Evolutionary conservation across 2,329 filamentous ascomycete species (phyloP).

Genomic region (Chrysoporthe puriensis): DNA sequence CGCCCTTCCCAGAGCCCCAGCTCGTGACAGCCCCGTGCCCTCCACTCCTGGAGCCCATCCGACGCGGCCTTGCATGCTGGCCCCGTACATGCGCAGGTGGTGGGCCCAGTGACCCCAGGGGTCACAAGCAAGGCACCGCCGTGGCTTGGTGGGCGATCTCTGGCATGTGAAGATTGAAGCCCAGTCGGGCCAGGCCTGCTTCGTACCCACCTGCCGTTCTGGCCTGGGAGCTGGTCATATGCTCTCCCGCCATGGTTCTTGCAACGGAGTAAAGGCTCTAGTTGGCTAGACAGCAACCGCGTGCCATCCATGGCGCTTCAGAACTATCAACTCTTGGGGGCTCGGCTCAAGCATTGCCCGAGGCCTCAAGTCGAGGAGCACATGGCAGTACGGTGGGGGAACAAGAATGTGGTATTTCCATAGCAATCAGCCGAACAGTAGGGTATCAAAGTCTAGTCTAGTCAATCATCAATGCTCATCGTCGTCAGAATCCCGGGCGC

Average conservation of each 20-base stretch:
- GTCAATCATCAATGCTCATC: background rate
- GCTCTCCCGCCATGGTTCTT: background rate
- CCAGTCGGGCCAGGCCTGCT: background rate
- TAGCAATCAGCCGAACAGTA: background rate
- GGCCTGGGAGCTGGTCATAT: background rate
- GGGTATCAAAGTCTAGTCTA: slow-evolving; percentile 11
- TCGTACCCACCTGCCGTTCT: background rate
- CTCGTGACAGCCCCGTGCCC: too few species aligned
- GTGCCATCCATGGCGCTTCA: too few species aligned
- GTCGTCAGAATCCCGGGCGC: background rate
- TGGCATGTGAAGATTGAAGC: background rate
- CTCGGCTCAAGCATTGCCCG: too few species aligned
- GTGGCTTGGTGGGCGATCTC: background rate
- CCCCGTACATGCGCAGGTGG: background rate
- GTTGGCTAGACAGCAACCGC: background rate
- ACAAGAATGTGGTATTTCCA: background rate
- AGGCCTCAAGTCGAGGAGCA: too few species aligned
- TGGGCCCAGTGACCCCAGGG: background rate
- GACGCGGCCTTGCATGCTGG: background rate
- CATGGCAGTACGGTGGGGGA: background rate
- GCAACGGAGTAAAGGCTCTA: background rate
- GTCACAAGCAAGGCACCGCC: background rate
- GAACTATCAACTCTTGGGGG: too few species aligned
- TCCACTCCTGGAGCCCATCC: background rate
- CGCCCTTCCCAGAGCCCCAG: too few species aligned